phyloP scores from a whole-genome alignment of 768 basidiomycete genomes.

The Erythrobasidium yunnanense region DNA sequence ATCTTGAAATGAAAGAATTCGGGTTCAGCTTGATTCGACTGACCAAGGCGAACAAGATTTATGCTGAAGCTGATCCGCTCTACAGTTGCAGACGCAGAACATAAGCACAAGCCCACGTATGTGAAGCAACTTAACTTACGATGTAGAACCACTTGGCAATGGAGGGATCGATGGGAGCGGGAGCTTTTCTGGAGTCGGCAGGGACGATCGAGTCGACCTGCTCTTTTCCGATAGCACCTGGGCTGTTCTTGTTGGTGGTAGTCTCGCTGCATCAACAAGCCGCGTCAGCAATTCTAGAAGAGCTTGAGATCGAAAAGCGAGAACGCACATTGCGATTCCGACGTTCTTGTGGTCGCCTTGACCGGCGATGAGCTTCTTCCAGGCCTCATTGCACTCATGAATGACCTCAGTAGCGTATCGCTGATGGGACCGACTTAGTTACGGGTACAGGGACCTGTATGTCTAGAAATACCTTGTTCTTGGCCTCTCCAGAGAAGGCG shows the following conservation, averaged over 20 bases:
- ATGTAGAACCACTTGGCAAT: constrained; percentile 38
- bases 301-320: background rate
- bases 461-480: constrained; percentile 63
- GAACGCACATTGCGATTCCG: constrained; percentile 72
- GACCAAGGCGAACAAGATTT: too few relatives aligned
- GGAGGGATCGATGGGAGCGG: constrained; percentile 80
- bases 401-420: constrained; percentile 98
- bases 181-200: constrained; percentile 64
- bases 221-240: constrained; percentile 46
- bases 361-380: constrained; percentile 81
- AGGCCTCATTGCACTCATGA: constrained; percentile 96
- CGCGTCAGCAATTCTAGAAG: background rate
- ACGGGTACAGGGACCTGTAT: too few relatives aligned
- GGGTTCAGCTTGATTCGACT: too few relatives aligned
- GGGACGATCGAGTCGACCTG: constrained; percentile 62
- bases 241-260: constrained; percentile 62
- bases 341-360: constrained; percentile 50
- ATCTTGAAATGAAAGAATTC: too few relatives aligned
- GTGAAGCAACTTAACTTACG: too few relatives aligned
- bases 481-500: constrained; percentile 98
- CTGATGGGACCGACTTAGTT: background rate
- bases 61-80: too few relatives aligned
- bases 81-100: too few relatives aligned
- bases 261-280: constrained; percentile 53
- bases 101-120: too few relatives aligned